Evolutionary conservation across 2,329 filamentous ascomycete species (phyloP).

Genomic region (Talaromyces sp.): DNA sequence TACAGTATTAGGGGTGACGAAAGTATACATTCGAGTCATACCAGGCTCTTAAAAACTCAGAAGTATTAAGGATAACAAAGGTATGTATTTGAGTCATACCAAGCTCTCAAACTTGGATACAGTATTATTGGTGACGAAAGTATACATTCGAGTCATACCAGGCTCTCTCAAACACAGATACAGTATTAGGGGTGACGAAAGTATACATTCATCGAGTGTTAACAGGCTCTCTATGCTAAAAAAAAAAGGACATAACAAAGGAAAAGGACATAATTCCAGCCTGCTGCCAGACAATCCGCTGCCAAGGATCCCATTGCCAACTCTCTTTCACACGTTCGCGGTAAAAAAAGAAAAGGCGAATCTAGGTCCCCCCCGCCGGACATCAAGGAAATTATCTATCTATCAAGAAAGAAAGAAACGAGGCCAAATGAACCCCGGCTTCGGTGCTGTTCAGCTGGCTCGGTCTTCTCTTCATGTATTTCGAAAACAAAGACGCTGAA

Average conservation of each 20-base stretch:
- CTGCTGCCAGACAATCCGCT: neutral
- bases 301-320: neutral
- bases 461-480: neutral
- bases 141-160: no score
- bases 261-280: neutral
- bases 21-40: neutral
- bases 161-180: no score
- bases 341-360: neutral
- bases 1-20: neutral
- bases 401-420: neutral
- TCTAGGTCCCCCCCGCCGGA: neutral
- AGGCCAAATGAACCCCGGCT: neutral
- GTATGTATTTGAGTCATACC: no score
- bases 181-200: neutral
- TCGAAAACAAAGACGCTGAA: neutral
- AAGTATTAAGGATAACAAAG: no score
- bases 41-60: no score
- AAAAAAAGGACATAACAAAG: neutral
- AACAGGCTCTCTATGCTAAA: neutral
- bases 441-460: neutral
- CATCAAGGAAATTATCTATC: neutral
- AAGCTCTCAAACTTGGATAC: no score
- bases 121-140: no score
- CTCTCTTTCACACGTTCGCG: neutral
- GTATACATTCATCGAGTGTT: neutral